Evolutionary conservation across 352 stramenopile species (phyloP), one percentile per base, ranked within the genome.

Genomic region (Peronospora tabacina): DNA sequence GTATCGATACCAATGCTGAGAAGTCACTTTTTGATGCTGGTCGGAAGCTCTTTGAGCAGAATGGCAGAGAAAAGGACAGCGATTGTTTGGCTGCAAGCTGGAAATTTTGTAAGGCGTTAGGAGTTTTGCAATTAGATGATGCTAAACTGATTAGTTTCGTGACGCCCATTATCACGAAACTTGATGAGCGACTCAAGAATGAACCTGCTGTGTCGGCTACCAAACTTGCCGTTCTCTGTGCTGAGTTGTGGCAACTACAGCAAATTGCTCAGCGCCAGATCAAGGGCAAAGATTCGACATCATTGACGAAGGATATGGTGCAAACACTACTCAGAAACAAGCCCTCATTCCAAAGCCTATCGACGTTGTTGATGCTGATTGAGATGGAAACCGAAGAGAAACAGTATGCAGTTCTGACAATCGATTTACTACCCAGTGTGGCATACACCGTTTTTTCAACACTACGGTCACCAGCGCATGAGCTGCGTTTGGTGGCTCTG

Each of bases 191-290:
- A 37, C 52, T 70, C 5, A 41, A 56, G 3, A 36, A 7, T 9
- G 37, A 49, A 26, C 8, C 38, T 4, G 49, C 34, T 8, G 15
- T 37, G 5, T 39, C 29, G 7, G 15, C 29, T 12, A 30, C 15
- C n/a, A 13, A 59, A 50, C 4, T 75, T 44, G 43, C 52, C 10
- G 54, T 60, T 10, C 32, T 91, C 6, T 68, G 72, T 29, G 73
- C 72, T 19, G 72, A 89, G 32, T 49, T 91, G 10, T 89, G 80
- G 80, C 75, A 79, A n/a, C 34, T 90, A 12, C 61, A 75, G 28
- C 75, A 87, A 45, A 74, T 86, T 52, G 68, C 69, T 0, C 52
- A 56, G 36, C 55, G 73, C 34, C 62, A 76, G 22, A 54, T 37
- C 16, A 54, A 61, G 7, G 45, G 20, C 13, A 56, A 51, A 8